Base-by-base conservation (phyloP, 805 yeast species). In the Wickerhamiella azyma region DNA sequence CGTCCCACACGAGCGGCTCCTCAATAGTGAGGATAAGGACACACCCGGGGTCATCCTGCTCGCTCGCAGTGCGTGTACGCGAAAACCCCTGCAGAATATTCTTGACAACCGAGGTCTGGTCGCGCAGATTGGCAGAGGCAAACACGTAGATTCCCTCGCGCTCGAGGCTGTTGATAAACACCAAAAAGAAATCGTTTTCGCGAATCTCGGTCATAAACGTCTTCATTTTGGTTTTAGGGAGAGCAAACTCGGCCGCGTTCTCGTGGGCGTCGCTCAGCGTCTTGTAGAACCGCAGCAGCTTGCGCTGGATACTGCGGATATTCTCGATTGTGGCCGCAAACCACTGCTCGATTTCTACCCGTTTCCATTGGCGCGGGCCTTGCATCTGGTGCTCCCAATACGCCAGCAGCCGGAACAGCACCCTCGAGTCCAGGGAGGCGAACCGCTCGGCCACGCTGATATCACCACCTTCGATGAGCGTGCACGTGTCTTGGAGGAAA, bases 1-100 rank as follows among this genome's bases (percentile, higher is more conserved):
- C 96, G 50, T 82, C 86, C 97, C 97, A 89, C 41, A 83, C 76
- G 62, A 88, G 72, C 0, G 96, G 94, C 55, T 84, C 84, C 2
- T 79, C 71, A 0, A 94, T 86, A 55, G 84, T 78, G 4, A 88
- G 62, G 13, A 85, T 80, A 24, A 86, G 55, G 11, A 85, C 72
- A 52, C 83, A 85, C 0, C 85, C 83, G 24, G 67, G 60, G 4
- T 67, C 65, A n/a, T 57, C 63, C 11, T 55, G 58, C 26, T 54
- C 56, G 18, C 46, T 55, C 13, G 36, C 41, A 11, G 43, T 48
- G 30, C 53, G 57, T 53, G 50, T 59, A 17, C 68, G 51, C 53
- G 64, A 50, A 43, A 57, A 60, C 6, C 64, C 66, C 10, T 52
- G 54, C 16, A 62, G 46, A 24, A 63, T 48, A 32, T 51, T 53